These are phyloP conservation scores for Silene coronaria DNA, from an alignment of 179 eudicot species.

Conservation along the genomic window DNA sequence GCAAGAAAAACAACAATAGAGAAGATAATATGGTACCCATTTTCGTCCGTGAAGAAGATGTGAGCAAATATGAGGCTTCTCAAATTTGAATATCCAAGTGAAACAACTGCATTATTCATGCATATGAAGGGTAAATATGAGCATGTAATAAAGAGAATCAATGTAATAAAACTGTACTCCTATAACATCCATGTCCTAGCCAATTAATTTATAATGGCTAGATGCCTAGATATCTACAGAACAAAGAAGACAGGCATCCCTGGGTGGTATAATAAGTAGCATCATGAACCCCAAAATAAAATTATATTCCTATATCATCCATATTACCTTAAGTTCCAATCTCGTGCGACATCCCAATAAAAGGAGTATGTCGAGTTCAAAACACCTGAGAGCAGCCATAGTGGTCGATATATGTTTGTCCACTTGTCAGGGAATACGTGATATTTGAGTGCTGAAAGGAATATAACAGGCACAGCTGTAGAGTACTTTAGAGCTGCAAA, in stretches of 20 bases:
- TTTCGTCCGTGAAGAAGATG: slow-evolving; percentile 56
- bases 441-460: slow-evolving; percentile 92
- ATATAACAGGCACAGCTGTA: slow-evolving; percentile 90
- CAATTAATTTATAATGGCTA: too few species aligned
- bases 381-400: slow-evolving; percentile 80
- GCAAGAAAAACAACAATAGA: neutral
- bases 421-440: slow-evolving; percentile 85
- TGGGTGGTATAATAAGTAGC: neutral
- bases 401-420: slow-evolving; percentile 73
- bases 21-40: slow-evolving; percentile 56
- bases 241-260: neutral
- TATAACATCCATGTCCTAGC: neutral
- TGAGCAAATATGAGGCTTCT: slow-evolving; percentile 53
- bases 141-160: neutral
- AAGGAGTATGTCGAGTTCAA: slow-evolving; percentile 82
- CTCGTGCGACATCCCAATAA: slow-evolving; percentile 95
- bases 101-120: slow-evolving; percentile 54
- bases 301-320: neutral
- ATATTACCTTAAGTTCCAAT: slow-evolving; percentile 95
- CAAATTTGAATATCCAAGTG: slow-evolving; percentile 95
- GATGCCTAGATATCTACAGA: neutral
- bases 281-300: neutral
- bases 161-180: neutral
- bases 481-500: slow-evolving; percentile 92
- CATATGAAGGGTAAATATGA: slow-evolving; percentile 1